A percentile compares a stretch with the other conserved stretches of the same genome.
Evolutionary conservation across 345 rosid species (phyloP).

Genomic region (Trapa bicornis): DNA sequence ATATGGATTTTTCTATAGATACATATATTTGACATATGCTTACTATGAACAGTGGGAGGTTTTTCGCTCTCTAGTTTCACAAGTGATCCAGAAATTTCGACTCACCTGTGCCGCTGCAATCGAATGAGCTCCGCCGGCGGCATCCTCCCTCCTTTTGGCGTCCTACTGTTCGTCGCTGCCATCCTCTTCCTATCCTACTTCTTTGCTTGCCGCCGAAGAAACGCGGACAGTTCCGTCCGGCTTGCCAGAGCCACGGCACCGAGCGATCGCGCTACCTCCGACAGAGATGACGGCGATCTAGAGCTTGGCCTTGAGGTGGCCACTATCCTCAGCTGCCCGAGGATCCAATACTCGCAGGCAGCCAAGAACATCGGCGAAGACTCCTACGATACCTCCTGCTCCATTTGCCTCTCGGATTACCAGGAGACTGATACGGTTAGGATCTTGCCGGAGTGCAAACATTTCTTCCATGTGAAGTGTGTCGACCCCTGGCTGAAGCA

Average conservation of each 20-base stretch:
- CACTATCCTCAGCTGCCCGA: slow-evolving; percentile 7
- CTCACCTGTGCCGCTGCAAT: not conserved
- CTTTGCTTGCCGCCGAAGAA: not conserved
- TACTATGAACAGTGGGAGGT: too few relatives aligned
- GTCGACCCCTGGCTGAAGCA: slow-evolving; percentile 9
- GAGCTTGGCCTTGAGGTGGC: slow-evolving; percentile 3
- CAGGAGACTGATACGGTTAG: slow-evolving; percentile 5
- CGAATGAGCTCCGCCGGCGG: slow-evolving; percentile 1
- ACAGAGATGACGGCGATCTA: not conserved
- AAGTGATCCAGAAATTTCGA: not conserved
- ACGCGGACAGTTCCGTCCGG: not conserved
- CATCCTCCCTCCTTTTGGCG: slow-evolving; percentile 6
- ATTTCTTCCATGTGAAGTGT: slow-evolving; percentile 7
- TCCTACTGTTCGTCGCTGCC: not conserved
- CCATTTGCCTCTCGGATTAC: slow-evolving; percentile 6
- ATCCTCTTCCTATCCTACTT: slow-evolving; percentile 6
- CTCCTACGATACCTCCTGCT: not conserved
- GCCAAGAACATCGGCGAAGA: not conserved
- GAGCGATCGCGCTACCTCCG: not conserved
- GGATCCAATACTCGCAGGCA: slow-evolving; percentile 1
- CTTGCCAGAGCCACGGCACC: not conserved
- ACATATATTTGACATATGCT: too few relatives aligned
- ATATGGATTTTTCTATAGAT: too few relatives aligned
- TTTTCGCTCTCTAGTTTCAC: not conserved
- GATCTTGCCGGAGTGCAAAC: slow-evolving; percentile 9